phyloP scores from a whole-genome alignment of 805 yeast genomes.

The Kuraishia hungarica region DNA sequence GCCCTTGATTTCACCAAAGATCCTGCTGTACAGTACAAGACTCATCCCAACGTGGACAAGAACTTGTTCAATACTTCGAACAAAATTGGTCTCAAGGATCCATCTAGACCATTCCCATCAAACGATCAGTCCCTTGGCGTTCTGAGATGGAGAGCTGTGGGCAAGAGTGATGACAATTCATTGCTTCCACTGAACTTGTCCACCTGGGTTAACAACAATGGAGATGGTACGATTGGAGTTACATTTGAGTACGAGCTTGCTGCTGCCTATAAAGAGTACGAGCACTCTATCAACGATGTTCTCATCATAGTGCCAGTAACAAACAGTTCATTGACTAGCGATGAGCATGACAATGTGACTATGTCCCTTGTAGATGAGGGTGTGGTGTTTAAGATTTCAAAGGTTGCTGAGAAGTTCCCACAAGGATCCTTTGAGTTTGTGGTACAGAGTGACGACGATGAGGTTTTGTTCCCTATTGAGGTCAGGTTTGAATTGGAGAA shows the following conservation, averaged over 20 bases:
- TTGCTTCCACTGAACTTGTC: slow-evolving; percentile 64
- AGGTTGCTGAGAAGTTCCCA: slow-evolving; percentile 34
- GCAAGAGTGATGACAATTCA: slow-evolving; percentile 55
- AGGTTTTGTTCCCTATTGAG: slow-evolving; percentile 81
- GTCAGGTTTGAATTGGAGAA: slow-evolving; percentile 47
- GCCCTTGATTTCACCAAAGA: slow-evolving; percentile 41
- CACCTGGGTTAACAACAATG: slow-evolving; percentile 71
- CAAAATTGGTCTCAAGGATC: slow-evolving; percentile 68
- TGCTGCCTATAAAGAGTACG: slow-evolving; percentile 25
- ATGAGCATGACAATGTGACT: slow-evolving; percentile 45
- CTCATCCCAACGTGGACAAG: slow-evolving; percentile 95
- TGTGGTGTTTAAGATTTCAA: slow-evolving; percentile 52
- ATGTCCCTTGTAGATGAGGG: slow-evolving; percentile 62
- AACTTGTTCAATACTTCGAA: slow-evolving; percentile 47
- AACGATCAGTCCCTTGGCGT: slow-evolving; percentile 89
- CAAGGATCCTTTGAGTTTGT: slow-evolving; percentile 75
- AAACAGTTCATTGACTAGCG: slow-evolving; percentile 42
- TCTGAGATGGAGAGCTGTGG: slow-evolving; percentile 81
- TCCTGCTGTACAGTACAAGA: slow-evolving; percentile 63
- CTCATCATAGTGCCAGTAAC: slow-evolving; percentile 58
- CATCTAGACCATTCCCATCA: slow-evolving; percentile 76
- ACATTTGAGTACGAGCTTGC: slow-evolving; percentile 84
- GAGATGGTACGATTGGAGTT: slow-evolving; percentile 55
- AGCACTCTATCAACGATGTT: slow-evolving; percentile 43
- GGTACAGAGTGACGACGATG: slow-evolving; percentile 70